Evolutionary conservation across 106 monocot genomes (phyloP), one percentile per base, ranked within the genome.

Genomic region (Dendrobium catenatum): DNA sequence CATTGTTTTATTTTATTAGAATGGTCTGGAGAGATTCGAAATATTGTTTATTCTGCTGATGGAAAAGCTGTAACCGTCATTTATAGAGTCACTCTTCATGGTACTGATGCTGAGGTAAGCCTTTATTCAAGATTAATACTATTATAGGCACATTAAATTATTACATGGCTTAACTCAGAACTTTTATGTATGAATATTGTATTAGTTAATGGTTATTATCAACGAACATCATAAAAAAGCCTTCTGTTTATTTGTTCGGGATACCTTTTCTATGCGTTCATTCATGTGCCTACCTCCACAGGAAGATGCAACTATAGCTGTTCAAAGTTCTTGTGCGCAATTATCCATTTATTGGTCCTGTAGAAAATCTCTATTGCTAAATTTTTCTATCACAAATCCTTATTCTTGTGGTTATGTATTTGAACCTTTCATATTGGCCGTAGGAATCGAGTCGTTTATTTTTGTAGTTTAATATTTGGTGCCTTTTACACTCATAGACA

Each of bases 71-170:
- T 99, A 11, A 87, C 99, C n/a, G 93, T 99, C 82, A 87, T 99
- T 54, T 99, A 99, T 73, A 91, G 95, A 48, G 95, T 99, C 20
- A 99, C 95, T 46, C 88, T 99, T 13, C 88, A 93, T 85, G 99
- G 95, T 17, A 93, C 93, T 77, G 99, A 99, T 89, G 93, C 93
- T 55, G 99, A 99, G 98, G 98, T 99, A 98, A 9, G 77, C 29
- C 19, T 47, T 77, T 15, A 9, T 9, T 76, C 26, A 0, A 76
- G 9, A 7, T 26, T 49, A 76, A 24, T 49, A 27, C 46, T 76
- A 49, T 11, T 51, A 4, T 75, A n/a, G 31, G 43, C 72, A 72
- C 72, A 41, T 22, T 66, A 51, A 27, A 51, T 13, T 51, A 51
- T 51, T 51, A 13, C 16, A 51, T 51, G 51, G 13, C 51, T 51